Percentiles rank a stretch among this genome's conserved stretches.
Conservation (phyloP, 371 early-diverging fungal genomes). For the Mycotypha africana region DNA sequence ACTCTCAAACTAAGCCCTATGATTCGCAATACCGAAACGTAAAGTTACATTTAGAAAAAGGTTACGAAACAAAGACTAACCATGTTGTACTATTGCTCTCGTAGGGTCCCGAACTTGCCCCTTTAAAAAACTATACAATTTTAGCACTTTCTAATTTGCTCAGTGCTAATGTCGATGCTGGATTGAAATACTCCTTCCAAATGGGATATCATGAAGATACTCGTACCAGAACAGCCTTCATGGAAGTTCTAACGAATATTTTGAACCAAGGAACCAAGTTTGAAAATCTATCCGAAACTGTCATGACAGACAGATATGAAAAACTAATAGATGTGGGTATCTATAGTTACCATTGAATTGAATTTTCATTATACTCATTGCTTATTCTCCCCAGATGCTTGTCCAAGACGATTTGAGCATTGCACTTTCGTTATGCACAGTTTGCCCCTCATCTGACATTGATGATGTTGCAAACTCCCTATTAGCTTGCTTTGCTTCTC, state of each 20-base stretch:
- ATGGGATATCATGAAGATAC: slow-evolving; percentile 88
- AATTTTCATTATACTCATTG: slow-evolving; percentile 1
- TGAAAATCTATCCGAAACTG: slow-evolving; percentile 69
- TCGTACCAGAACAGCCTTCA: slow-evolving; percentile 77
- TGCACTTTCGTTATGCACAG: slow-evolving; percentile 74
- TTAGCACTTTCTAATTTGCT: slow-evolving; percentile 80
- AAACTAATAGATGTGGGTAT: slow-evolving; percentile 57
- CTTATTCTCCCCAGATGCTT: no score
- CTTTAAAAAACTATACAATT: slow-evolving; percentile 74
- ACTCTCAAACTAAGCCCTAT: slow-evolving; percentile 4
- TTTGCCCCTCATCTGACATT: slow-evolving; percentile 75
- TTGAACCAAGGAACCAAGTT: slow-evolving; percentile 80
- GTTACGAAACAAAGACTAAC: no score
- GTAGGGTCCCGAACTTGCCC: slow-evolving; percentile 50
- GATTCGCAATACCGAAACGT: slow-evolving; percentile 5
- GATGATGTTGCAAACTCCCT: slow-evolving; percentile 76
- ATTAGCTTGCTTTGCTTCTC: slow-evolving; percentile 70
- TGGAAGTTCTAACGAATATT: slow-evolving; percentile 83
- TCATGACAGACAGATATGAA: slow-evolving; percentile 61
- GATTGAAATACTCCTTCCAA: slow-evolving; percentile 77
- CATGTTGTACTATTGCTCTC: no score
- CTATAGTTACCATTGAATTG: not conserved
- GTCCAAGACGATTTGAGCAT: slow-evolving; percentile 60
- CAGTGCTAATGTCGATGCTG: slow-evolving; percentile 84
- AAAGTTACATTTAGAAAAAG: no score